Base-by-base conservation (phyloP, 176 grass and related monocot species). In the Lolium multiflorum region DNA sequence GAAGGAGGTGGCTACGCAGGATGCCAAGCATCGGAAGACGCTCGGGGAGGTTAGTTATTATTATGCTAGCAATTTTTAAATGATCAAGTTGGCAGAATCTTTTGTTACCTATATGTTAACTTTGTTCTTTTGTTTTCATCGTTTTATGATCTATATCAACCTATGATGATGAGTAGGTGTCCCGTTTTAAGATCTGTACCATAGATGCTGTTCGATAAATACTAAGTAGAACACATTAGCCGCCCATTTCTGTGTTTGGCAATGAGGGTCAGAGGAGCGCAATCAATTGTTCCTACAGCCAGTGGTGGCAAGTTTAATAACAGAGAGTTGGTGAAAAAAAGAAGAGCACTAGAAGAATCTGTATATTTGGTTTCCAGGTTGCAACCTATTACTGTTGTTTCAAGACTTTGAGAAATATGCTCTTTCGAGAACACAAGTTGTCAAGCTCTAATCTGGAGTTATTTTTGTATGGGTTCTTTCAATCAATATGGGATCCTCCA, bases 1-100 rank as follows among this genome's bases (percentile, higher is more conserved):
- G 90, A 92, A 91, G 77, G 97, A 99, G 80, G 97, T 99, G 31
- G 87, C 89, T 8, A n/a, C 87, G 37, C 97, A 96, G 88, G 97
- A 99, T 16, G 25, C 84, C 43, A 99, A 99, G 92, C 97, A 99
- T 73, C 90, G 92, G 10, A 99, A 91, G 85, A 99, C 97, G 3
- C 94, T 99, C 4, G 88, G 93, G 1, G 97, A 96, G 94, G 97
- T 99, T 60, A 13, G 76, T 82, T 81, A 14, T 81, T 81, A 13
- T 6, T 54, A 91, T 71, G 43, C 51, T 70, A 49, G 5, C 59
- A 39, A 50, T 54, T n/a, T 82, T 86, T 74, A 44, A 9, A 57
- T 66, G 31, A 71, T 4, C 62, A 64, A 64, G 20, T 2, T n/a
- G 78, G 43, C 24, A 16, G 3, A 46, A 46, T 35, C 31, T 35